Base-by-base conservation (phyloP, 2,329 filamentous ascomycete genomes). In the Sporothrix inflata region DNA sequence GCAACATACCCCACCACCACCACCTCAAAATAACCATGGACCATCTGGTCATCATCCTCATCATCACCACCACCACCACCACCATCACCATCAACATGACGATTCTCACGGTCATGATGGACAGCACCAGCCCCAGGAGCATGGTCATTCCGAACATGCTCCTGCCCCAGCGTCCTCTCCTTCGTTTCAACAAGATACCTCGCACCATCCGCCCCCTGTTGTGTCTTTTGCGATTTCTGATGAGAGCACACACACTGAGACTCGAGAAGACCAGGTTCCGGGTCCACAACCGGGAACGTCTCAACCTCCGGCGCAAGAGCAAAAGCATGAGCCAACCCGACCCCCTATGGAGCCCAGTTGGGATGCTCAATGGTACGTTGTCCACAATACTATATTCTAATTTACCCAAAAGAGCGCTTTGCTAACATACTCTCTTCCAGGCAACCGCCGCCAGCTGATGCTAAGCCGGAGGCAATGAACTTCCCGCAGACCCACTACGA, bases 401-500 rank as follows among this genome's bases (percentile, higher is more conserved):
- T n/a, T 16, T 12, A 1, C n/a, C 14, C 40, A 27, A 9, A 14
- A 7, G 6, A 21, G 27, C 12, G 38, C 24, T 14, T 53, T 34
- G 55, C 75, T 79, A 75, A 78, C 76, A 71, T 27, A 16, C 14
- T 53, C 9, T 16, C 14, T 55, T 11, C 49, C 75, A 92, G 90
- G 79, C 88, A 90, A 77, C 82, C 90, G 60, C 89, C 90, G 72
- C 89, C 89, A 12, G 71, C 81, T 55, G 82, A 92, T 78, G 93
- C 94, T 5, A 91, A 86, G 78, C 94, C 94, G 9, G 96, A 98
- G 85, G 95, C 94, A 7, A 84, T 89, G 74, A 93, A 97, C 80
- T 92, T 98, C 78, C 93, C 94, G 19, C 86, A 86, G 63, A 88
- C 90, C 72, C 89, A 89, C 71, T 98, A 98, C 81, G 86, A 88